A percentile compares a stretch with the other conserved stretches of the same genome.
These are phyloP conservation scores for Kurtzmaniella cleridarum DNA, from an alignment of 805 yeast species.

Conservation along the genomic window DNA sequence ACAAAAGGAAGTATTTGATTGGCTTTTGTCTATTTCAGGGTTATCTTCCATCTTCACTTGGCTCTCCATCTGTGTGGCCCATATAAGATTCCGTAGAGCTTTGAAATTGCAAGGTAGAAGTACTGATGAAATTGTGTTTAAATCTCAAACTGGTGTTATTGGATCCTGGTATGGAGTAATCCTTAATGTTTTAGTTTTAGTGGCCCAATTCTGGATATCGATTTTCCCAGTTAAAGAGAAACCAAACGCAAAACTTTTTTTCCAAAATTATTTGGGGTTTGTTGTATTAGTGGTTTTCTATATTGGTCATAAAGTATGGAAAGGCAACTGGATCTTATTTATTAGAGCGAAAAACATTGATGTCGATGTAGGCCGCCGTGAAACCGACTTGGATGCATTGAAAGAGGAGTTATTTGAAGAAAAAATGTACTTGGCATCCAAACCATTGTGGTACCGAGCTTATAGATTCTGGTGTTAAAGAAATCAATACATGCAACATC, in stretches of 20 bases:
- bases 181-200: conserved; percentile 55
- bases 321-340: conserved; percentile 24
- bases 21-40: conserved; percentile 48
- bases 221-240: conserved; percentile 56
- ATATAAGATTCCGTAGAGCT: conserved; percentile 52
- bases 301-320: conserved; percentile 54
- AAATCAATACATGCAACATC: no score
- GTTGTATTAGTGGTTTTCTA: conserved; percentile 58
- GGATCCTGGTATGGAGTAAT: conserved; percentile 63
- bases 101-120: conserved; percentile 60
- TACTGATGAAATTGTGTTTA: conserved; percentile 62
- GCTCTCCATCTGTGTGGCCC: conserved; percentile 41
- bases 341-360: conserved; percentile 29
- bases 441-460: conserved; percentile 29
- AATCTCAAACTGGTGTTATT: conserved; percentile 59
- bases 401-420: conserved; percentile 38
- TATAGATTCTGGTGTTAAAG: conserved; percentile 30
- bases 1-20: conserved; percentile 36
- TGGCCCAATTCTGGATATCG: conserved; percentile 82
- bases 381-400: conserved; percentile 32
- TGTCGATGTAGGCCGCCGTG: conserved; percentile 35
- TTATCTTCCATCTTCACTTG: conserved; percentile 45
- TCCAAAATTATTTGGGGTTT: conserved; percentile 58
- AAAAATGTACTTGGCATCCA: conserved; percentile 24
- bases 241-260: conserved; percentile 56